These are phyloP conservation scores for Nigrospora osmanthi DNA, from an alignment of 2,329 filamentous ascomycete species.

Conservation along the genomic window DNA sequence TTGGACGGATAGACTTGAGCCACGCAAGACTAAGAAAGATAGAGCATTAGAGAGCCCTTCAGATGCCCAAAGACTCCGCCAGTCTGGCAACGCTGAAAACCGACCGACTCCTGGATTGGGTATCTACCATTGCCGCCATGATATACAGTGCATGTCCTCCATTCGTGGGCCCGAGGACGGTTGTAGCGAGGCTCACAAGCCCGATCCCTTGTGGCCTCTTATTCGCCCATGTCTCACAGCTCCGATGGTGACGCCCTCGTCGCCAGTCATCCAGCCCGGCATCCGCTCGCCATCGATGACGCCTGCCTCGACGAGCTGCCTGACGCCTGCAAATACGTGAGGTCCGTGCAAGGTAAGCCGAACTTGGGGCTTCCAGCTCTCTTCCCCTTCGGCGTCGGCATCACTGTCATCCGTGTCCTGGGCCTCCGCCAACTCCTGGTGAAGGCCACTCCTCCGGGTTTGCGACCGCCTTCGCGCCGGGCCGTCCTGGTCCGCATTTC, in stretches of 20 bases:
- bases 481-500: conserved; percentile 7
- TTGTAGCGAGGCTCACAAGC: conserved; percentile 25
- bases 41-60: no score
- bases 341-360: conserved; percentile 64
- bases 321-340: conserved; percentile 75
- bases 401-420: conserved; percentile 10
- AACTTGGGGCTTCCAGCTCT: conserved; percentile 49
- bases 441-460: conserved; percentile 13
- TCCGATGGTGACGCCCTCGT: conserved; percentile 71
- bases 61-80: no score
- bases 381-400: conserved; percentile 19
- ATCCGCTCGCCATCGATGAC: conserved; percentile 69
- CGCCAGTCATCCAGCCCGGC: conserved; percentile 88
- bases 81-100: no score
- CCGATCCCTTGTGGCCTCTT: conserved; percentile 47
- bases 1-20: conserved; percentile 41
- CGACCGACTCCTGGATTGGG: background rate
- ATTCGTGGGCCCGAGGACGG: background rate
- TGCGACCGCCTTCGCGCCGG: conserved; percentile 10
- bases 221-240: conserved; percentile 61
- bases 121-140: background rate
- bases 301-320: conserved; percentile 69
- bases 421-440: conserved; percentile 10
- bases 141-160: background rate
- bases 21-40: no score